Conservation (phyloP, 179 eudicot genomes). For the Gypsophila paniculata region DNA sequence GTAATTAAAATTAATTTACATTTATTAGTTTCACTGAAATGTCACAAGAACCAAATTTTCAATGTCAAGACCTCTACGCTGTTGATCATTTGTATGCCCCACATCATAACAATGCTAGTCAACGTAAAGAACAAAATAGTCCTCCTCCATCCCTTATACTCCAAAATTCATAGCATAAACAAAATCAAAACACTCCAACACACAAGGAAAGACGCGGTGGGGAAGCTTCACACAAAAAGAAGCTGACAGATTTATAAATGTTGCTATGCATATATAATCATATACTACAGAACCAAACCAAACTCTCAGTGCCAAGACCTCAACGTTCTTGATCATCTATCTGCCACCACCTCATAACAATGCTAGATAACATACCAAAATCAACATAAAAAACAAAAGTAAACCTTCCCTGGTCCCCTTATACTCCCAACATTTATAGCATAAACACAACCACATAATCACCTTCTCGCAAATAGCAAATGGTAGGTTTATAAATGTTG, state of each 20-base stretch:
- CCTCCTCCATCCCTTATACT: background rate
- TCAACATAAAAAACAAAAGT: no score
- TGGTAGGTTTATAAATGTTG: background rate
- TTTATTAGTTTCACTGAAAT: no score
- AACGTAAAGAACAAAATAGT: background rate
- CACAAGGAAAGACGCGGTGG: no score
- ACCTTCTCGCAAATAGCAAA: background rate
- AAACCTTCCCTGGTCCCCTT: no score
- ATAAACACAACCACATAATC: background rate
- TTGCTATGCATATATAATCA: no score
- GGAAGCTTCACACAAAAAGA: background rate
- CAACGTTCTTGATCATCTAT: background rate
- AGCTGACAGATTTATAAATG: no score
- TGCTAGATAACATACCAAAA: no score
- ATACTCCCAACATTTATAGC: no score
- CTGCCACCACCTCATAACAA: background rate
- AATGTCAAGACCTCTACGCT: background rate
- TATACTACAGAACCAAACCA: background rate
- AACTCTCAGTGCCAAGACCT: background rate
- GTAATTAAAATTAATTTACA: no score
- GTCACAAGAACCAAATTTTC: background rate
- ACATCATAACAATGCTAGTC: background rate
- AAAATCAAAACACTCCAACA: background rate
- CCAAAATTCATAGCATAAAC: constrained; percentile 1
- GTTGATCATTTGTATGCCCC: background rate